Percentiles rank a stretch among this genome's conserved stretches.
phyloP scores from a whole-genome alignment of 495 filamentous ascomycete genomes.

The Neurospora intermedia region DNA sequence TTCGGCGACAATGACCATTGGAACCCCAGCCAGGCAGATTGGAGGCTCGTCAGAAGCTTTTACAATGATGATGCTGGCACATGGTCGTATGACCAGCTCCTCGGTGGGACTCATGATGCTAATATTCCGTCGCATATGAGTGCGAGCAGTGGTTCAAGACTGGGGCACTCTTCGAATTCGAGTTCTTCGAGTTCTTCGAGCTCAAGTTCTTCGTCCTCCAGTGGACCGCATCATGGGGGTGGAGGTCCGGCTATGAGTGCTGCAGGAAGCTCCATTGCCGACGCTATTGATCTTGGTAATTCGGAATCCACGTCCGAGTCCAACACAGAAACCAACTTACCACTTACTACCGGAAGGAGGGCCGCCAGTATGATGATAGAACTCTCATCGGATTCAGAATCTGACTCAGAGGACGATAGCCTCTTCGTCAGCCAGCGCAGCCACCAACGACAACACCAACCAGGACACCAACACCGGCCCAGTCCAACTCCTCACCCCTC shows the following conservation, averaged over 20 bases:
- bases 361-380: not conserved
- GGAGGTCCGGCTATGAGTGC: not conserved
- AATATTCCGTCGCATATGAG: conserved; percentile 2
- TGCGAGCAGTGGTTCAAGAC: not conserved
- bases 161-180: not conserved
- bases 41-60: conserved; percentile 11
- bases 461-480: not conserved
- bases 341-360: not conserved
- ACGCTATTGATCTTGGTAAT: not conserved
- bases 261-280: not conserved
- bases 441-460: not conserved
- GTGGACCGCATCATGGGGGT: not conserved
- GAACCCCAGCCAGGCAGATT: conserved; percentile 12
- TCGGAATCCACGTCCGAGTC: not conserved
- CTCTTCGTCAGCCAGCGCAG: not conserved
- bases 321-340: not conserved
- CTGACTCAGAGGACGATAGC: not conserved
- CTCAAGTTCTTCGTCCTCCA: not conserved
- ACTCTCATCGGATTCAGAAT: not conserved
- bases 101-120: no score
- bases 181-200: not conserved
- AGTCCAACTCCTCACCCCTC: no score
- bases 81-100: conserved; percentile 11
- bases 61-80: conserved; percentile 14
- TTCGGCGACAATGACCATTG: conserved; percentile 4